Conservation (phyloP, 768 basidiomycete species). For the Cystobasidium ongulense region DNA sequence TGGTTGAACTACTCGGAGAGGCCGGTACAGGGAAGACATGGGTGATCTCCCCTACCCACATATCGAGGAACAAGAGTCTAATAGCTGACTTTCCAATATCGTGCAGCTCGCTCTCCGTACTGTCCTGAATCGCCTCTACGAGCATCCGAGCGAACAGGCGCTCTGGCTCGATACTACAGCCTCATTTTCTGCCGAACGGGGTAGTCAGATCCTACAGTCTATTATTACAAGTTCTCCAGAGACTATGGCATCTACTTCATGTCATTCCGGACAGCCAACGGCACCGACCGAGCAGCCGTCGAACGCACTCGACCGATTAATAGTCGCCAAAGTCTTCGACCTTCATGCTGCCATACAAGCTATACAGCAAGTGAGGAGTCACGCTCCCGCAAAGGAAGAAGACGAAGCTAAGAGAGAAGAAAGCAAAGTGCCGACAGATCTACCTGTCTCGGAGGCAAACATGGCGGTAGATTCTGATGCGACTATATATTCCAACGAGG, state of each 20-base stretch:
- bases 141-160: neutral
- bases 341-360: neutral
- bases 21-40: neutral
- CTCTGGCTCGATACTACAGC: slow-evolving; percentile 17
- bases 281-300: neutral
- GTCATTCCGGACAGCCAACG: neutral
- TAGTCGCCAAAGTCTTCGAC: slow-evolving; percentile 2
- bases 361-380: slow-evolving; percentile 6
- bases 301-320: neutral
- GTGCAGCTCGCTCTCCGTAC: neutral
- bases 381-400: neutral
- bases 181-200: slow-evolving; percentile 3
- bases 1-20: neutral
- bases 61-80: too few species aligned
- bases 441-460: too few species aligned
- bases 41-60: neutral
- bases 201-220: neutral
- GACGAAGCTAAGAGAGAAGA: neutral
- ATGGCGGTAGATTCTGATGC: neutral
- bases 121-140: neutral
- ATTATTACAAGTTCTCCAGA: neutral
- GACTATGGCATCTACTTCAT: neutral
- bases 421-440: neutral
- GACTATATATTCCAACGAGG: neutral
- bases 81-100: too few species aligned